Evolutionary conservation across 495 filamentous ascomycete species (phyloP).

Genomic region (Neurospora tetrasperma): DNA sequence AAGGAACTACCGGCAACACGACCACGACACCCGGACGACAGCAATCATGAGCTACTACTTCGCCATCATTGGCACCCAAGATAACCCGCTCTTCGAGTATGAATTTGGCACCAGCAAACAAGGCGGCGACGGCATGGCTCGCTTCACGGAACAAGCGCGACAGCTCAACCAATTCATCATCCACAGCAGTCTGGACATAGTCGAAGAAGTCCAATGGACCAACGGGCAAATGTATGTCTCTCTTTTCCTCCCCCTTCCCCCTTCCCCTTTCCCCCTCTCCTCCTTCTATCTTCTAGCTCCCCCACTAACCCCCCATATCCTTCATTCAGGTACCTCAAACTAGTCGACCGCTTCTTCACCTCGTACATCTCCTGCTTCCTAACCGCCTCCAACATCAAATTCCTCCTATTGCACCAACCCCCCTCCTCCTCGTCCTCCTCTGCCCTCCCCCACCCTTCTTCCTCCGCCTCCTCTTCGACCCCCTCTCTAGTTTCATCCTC

Average conservation of each 20-base stretch:
- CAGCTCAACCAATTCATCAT: constrained; percentile 97
- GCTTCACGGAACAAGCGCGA: constrained; percentile 74
- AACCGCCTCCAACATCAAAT: constrained; percentile 70
- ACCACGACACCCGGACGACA: background rate
- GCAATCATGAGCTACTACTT: constrained; percentile 87
- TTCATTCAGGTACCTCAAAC: constrained; percentile 73
- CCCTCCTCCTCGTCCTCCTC: constrained; percentile 28
- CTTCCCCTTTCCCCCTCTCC: background rate
- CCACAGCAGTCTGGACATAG: constrained; percentile 82
- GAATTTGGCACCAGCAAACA: constrained; percentile 93
- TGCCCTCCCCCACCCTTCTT: background rate
- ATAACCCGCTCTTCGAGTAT: constrained; percentile 90
- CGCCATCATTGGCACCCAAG: constrained; percentile 83
- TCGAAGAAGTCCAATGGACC: constrained; percentile 92
- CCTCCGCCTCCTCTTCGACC: constrained; percentile 1
- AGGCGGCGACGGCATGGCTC: constrained; percentile 82
- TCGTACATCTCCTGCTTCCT: constrained; percentile 87
- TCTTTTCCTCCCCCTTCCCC: background rate
- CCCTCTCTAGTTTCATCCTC: background rate
- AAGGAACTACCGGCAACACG: background rate
- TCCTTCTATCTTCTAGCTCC: background rate
- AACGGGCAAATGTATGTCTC: constrained; percentile 58
- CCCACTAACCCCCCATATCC: background rate
- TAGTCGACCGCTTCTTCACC: constrained; percentile 86
- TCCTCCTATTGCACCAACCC: constrained; percentile 81